A percentile compares a stretch with the other conserved stretches of the same genome.
These are phyloP conservation scores for Luffa acutangula DNA, from an alignment of 306 rosid genomes.

Conservation along the genomic window DNA sequence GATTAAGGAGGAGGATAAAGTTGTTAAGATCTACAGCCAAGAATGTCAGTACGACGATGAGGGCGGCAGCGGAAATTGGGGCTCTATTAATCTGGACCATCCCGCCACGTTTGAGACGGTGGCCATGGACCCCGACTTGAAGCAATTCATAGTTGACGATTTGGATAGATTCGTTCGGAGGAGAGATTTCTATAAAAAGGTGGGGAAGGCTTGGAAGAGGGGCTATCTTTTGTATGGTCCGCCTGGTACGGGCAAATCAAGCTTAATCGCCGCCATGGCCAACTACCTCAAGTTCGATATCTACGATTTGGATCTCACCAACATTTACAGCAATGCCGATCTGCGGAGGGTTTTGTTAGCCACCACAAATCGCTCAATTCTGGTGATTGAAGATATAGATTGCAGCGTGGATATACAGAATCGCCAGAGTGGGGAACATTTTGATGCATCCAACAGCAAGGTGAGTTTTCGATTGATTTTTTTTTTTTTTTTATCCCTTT, in stretches of 20 bases:
- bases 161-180: background rate
- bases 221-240: conserved; percentile 3
- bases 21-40: background rate
- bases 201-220: conserved; percentile 6
- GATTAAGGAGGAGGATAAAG: background rate
- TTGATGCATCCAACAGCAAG: background rate
- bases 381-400: conserved; percentile 2
- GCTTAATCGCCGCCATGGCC: conserved; percentile 9
- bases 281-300: background rate
- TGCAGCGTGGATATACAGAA: background rate
- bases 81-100: background rate
- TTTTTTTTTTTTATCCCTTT: background rate
- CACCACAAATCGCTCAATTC: background rate
- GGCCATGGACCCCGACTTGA: background rate
- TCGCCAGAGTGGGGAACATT: background rate
- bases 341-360: background rate
- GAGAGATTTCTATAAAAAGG: background rate
- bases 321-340: background rate
- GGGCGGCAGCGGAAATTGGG: background rate
- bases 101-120: background rate
- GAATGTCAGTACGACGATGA: background rate
- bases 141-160: background rate
- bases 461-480: background rate
- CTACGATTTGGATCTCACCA: background rate
- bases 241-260: conserved; percentile 1